Conservation (phyloP, 1,284 basidiomycete genomes). For the Trichosporon ovoides region DNA sequence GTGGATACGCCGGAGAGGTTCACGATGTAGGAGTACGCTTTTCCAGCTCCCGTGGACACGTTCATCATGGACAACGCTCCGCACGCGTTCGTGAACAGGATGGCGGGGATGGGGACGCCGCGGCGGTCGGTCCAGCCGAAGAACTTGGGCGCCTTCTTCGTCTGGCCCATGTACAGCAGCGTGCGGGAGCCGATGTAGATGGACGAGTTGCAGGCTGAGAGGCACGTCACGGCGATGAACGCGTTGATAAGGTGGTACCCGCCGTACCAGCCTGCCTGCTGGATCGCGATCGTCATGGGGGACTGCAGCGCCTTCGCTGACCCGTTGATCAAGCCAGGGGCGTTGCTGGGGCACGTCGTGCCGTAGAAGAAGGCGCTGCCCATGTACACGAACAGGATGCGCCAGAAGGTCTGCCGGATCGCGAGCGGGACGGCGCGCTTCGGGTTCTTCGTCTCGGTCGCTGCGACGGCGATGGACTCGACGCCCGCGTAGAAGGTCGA, state of each 20-base stretch:
- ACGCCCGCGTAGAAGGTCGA: constrained; percentile 28
- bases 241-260: constrained; percentile 65
- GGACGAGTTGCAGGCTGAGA: constrained; percentile 44
- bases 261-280: constrained; percentile 65
- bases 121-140: constrained; percentile 44
- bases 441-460: constrained; percentile 56
- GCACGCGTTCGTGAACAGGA: constrained; percentile 42
- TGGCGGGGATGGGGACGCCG: constrained; percentile 47
- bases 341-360: constrained; percentile 66
- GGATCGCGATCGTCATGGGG: constrained; percentile 69
- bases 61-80: constrained; percentile 47
- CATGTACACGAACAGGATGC: constrained; percentile 70
- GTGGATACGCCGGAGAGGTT: constrained; percentile 31
- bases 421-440: constrained; percentile 71
- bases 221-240: constrained; percentile 55
- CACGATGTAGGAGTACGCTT: constrained; percentile 30
- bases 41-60: constrained; percentile 26
- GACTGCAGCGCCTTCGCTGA: constrained; percentile 60
- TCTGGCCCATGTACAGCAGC: constrained; percentile 40
- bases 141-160: constrained; percentile 40
- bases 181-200: constrained; percentile 41
- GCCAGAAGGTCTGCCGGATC: constrained; percentile 66
- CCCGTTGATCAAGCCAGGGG: constrained; percentile 55
- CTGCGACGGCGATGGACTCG: constrained; percentile 49
- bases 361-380: constrained; percentile 60